Base-by-base conservation (phyloP, 169 alveolate genomes). In the Cryptosporidium sp. region DNA sequence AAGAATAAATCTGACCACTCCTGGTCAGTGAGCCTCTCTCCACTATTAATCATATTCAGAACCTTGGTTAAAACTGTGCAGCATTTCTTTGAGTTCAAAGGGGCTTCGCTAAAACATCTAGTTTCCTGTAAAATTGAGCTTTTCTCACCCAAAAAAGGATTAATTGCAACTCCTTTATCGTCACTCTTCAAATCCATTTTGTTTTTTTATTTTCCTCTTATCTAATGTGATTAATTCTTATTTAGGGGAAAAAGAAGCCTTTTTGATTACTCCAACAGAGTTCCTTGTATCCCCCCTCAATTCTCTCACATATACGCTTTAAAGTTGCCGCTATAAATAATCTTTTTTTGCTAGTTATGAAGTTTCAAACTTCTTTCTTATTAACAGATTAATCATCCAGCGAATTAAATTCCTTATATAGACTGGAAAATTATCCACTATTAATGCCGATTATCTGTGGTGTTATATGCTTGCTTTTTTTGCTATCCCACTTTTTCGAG, bases 1-100 rank as follows among this genome's bases (percentile, higher is more conserved):
- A 97, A 97, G 86, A 97, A 97, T 55, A 97, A 86, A 80, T 95
- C 97, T 9, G 98, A 94, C 58, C 97, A 92, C 84, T 97, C 99
- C 65, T 93, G 93, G 35, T 94, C 95, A 41, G 99, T 91, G 71
- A 97, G 91, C n/a, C 75, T 93, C 58, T 94, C 97, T 26, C 97
- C 98, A 70, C 94, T 58, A 91, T 94, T 96, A 59, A 96, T 73
- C 73, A 96, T 61, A 69, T 93, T 92, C 45, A 96, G 84, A 55
- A 96, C 93, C 86, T 95, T 95, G 43, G 96, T 94, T 59, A 96
- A 84, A 48, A 95, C 92, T 4, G 94, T 94, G 69, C 94, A 91
- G 73, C 98, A 95, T 69, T 96, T 95, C 23, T 87, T 93, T 18
- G 95, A 93, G 80, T 93, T 94, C 7, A 96, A 87, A 16, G 96